phyloP scores from a whole-genome alignment of 202 grass and related monocot species.

The Thinopyrum obtusiflorum region DNA sequence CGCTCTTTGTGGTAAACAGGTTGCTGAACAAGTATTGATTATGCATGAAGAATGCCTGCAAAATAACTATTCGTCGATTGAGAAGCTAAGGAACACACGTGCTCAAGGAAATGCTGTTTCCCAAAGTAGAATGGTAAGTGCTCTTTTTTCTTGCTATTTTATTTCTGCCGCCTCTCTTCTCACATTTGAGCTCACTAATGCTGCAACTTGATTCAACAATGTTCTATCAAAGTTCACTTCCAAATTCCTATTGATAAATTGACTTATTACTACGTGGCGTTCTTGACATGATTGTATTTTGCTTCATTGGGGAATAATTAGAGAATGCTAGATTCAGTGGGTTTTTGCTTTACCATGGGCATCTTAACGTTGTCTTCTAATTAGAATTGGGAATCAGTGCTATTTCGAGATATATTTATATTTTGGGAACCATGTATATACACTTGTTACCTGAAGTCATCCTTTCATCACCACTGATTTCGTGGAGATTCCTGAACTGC shows the following conservation, averaged over 20 bases:
- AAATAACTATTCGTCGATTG: slow-evolving; percentile 59
- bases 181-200: slow-evolving; percentile 8
- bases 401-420: too few species aligned
- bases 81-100: slow-evolving; percentile 54
- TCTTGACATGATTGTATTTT: too few species aligned
- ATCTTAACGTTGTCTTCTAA: too few species aligned
- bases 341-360: too few species aligned
- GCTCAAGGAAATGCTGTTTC: slow-evolving; percentile 56
- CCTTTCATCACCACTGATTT: not conserved
- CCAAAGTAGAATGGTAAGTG: slow-evolving; percentile 58
- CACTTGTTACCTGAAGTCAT: not conserved
- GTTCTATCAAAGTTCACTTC: not conserved
- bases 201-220: not conserved
- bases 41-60: slow-evolving; percentile 86
- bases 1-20: slow-evolving; percentile 35
- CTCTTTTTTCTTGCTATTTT: not conserved
- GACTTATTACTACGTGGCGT: not conserved
- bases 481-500: not conserved
- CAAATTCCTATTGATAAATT: not conserved
- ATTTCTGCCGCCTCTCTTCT: not conserved
- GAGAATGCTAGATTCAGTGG: too few species aligned
- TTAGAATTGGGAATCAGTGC: too few species aligned
- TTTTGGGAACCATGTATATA: too few species aligned
- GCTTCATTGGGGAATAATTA: too few species aligned
- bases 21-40: slow-evolving; percentile 66